Base-by-base conservation (phyloP, 2,329 filamentous ascomycete genomes). In the Penicillium sp. region DNA sequence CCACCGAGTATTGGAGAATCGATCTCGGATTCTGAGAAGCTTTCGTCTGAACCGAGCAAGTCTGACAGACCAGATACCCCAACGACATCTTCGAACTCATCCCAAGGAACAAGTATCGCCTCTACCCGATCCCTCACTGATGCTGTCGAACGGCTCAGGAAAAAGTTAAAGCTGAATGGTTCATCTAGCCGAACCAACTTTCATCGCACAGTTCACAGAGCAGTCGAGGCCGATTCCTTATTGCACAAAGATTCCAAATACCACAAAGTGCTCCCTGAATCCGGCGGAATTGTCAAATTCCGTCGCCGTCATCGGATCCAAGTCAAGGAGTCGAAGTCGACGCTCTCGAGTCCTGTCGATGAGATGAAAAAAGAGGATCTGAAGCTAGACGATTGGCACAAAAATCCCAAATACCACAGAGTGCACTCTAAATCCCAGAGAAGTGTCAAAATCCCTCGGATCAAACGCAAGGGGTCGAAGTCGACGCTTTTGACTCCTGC, bases 131-230 rank as follows among this genome's bases (percentile, higher is more conserved):
- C 62, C 9, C 55, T 65, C 8, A 60, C 53, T 16, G 58, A 58
- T 13, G 60, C 60, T 10, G 55, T 67, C 1, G 55, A 62, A 14
- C 53, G 49, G n/a, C 47, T 65, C 27, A 62, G 53, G 16, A 33
- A 58, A n/a, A 53, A 29, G 26, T 27, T 53, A 6, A 27, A 35
- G 1, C 5, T 27, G 39, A 45, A 46, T 11, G 23, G 13, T 19
- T 13, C 7, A 25, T 44, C 45, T 27, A 16, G 19, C 39, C 39
- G 14, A 10, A 11, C 4, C 10, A 42, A 19, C 39, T 23, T 42
- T 11, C 39, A 19, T 23, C 39, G 21, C n/a, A 42, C 23, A 23
- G n/a, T 42, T 23, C 39, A 42, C 19, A 42, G 21, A 23, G 39
- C 19, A 23, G 39, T 23, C n/a, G 23, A 14, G 16, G 49, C 33